These are phyloP conservation scores for Hypoxylon sp. DNA, from an alignment of 2,329 filamentous ascomycete genomes.

Conservation along the genomic window DNA sequence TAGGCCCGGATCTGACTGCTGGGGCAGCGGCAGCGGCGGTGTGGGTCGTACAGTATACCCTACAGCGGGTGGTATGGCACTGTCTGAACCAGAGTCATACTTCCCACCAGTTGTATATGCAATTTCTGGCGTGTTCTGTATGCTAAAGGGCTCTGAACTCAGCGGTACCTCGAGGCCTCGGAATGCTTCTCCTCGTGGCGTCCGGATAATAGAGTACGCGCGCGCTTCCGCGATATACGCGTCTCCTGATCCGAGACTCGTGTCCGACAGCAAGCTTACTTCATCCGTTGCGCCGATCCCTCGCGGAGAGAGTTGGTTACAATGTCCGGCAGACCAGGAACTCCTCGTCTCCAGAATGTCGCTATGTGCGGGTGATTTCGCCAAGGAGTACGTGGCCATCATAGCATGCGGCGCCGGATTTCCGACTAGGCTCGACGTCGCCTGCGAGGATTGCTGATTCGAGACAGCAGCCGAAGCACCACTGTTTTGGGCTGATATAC, in stretches of 20 bases:
- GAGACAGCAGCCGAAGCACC: constrained; percentile 23
- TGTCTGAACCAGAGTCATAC: constrained; percentile 44
- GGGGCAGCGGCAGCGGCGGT: constrained; percentile 18
- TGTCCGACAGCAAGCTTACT: constrained; percentile 48
- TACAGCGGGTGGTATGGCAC: constrained; percentile 36
- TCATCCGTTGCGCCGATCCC: constrained; percentile 35
- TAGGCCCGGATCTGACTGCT: constrained; percentile 34
- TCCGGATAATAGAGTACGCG: constrained; percentile 28
- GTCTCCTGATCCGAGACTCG: constrained; percentile 45
- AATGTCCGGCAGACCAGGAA: constrained; percentile 38
- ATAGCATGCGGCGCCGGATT: constrained; percentile 41
- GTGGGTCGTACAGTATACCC: constrained; percentile 35
- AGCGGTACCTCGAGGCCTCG: constrained; percentile 42
- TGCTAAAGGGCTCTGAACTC: constrained; percentile 47
- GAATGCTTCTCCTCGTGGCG: constrained; percentile 22
- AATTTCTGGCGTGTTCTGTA: constrained; percentile 50
- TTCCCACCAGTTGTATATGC: constrained; percentile 44
- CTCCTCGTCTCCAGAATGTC: constrained; percentile 31
- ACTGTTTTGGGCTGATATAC: constrained; percentile 12
- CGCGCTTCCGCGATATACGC: constrained; percentile 40
- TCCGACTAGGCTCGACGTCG: constrained; percentile 26
- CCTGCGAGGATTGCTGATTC: constrained; percentile 31
- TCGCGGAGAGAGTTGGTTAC: constrained; percentile 24
- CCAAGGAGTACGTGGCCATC: constrained; percentile 39
- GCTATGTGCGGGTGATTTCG: constrained; percentile 29